Conservation (phyloP, 352 stramenopile genomes). For the Globisporangium recalcitrans region DNA sequence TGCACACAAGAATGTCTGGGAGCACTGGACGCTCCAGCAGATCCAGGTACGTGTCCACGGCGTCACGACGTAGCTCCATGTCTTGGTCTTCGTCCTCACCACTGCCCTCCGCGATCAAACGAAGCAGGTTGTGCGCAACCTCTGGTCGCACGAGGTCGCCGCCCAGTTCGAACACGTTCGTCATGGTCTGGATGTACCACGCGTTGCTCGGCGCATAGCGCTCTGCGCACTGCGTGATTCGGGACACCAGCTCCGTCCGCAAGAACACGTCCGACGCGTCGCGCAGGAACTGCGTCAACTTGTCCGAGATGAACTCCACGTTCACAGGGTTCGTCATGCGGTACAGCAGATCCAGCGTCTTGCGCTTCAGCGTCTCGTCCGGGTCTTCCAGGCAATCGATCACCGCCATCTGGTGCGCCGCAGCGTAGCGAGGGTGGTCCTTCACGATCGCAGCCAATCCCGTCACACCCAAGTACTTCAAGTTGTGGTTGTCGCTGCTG, state of each 20-base stretch:
- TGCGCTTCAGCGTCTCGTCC: slow-evolving; percentile 99
- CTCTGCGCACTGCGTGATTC: slow-evolving; percentile 98
- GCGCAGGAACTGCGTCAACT: slow-evolving; percentile 95
- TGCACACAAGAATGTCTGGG: slow-evolving; percentile 94
- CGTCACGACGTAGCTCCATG: slow-evolving; percentile 94
- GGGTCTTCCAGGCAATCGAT: slow-evolving; percentile 99
- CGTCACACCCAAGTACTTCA: slow-evolving; percentile 99
- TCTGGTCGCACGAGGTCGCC: slow-evolving; percentile 97
- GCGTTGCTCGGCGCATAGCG: slow-evolving; percentile 95
- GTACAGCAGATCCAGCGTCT: slow-evolving; percentile 95
- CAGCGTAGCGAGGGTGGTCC: slow-evolving; percentile 94
- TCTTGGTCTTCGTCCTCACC: slow-evolving; percentile 96
- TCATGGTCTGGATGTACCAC: slow-evolving; percentile 99
- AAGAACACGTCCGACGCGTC: slow-evolving; percentile 97
- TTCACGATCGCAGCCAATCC: slow-evolving; percentile 98
- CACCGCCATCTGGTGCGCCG: slow-evolving; percentile 99
- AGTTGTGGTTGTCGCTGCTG: slow-evolving; percentile 94
- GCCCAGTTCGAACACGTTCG: slow-evolving; percentile 92
- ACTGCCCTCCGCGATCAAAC: slow-evolving; percentile 96
- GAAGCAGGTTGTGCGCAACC: slow-evolving; percentile 97
- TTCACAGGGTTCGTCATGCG: slow-evolving; percentile 99
- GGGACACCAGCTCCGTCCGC: slow-evolving; percentile 94
- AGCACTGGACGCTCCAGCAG: slow-evolving; percentile 94
- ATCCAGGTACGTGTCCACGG: slow-evolving; percentile 96
- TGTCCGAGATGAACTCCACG: slow-evolving; percentile 99